Evolutionary conservation across 2,329 filamentous ascomycete genomes (phyloP).

Genomic region (Claviceps fusiformis): DNA sequence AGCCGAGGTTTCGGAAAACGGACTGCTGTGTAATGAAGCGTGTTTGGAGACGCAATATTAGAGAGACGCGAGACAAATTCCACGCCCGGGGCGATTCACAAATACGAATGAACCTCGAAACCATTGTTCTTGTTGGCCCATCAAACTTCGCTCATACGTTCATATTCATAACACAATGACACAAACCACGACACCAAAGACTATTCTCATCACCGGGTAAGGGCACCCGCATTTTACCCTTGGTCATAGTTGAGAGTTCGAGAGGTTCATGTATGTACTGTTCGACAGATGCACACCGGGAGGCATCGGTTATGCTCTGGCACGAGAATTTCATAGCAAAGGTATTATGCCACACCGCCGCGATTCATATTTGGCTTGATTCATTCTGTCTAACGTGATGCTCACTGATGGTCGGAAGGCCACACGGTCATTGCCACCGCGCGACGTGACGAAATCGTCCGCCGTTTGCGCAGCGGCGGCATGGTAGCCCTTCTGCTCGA

Average conservation of each 20-base stretch:
- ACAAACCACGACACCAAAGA: neutral
- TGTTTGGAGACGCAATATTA: neutral
- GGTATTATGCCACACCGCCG: neutral
- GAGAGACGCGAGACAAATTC: neutral
- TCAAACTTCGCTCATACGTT: neutral
- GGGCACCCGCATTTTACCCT: neutral
- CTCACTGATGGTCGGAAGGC: neutral
- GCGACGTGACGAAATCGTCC: neutral
- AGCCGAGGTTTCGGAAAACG: neutral
- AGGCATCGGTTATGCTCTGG: neutral
- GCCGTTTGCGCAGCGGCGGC: neutral
- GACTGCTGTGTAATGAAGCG: neutral
- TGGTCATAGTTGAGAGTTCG: neutral
- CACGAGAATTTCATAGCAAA: neutral
- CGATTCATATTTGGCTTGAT: no score
- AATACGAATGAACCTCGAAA: neutral
- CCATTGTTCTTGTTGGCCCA: no score
- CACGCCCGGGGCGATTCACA: neutral
- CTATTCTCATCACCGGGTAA: neutral
- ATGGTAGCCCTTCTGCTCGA: neutral
- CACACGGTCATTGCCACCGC: neutral
- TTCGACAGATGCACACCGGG: neutral
- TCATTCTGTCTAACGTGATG: neutral
- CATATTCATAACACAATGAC: neutral
- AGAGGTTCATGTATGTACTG: neutral